Base-by-base conservation (phyloP, 2,329 filamentous ascomycete species). In the Botrytis porri region DNA sequence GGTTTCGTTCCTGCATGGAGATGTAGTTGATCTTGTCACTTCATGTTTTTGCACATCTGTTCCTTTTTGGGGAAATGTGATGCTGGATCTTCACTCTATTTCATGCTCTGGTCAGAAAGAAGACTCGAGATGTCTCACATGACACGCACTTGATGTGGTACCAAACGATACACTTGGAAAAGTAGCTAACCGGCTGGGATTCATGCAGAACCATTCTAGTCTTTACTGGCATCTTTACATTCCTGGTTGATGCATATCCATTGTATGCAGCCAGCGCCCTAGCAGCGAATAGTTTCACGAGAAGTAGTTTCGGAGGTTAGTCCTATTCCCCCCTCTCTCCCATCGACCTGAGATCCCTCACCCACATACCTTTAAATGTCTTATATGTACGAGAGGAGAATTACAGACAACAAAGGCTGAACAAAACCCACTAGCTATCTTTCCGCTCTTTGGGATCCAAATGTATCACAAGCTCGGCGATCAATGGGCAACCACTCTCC, bases 211-310 rank as follows among this genome's bases (percentile, higher is more conserved):
- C 89, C 71, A 87, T 97, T 74, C 87, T 97, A 73, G 89, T 92
- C 43, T 98, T 93, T 82, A 91, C 89, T 73, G 93, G 94, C 70
- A 89, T 97, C 76, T 97, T 97, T 82, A 97, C 94, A 20, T 97
- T 97, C 83, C 75, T 81, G 82, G 91, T 93, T 77, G 92, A 94
- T 81, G 91, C 92, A 35, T 95, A 95, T 82, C 91, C 92, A 71
- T 82, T 89, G 39, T 94, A 93, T 80, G 92, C 92, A 39, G 92
- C 92, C 64, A 90, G 87, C 73, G 93, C 94, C 6, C 86, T 97
- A 81, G 93, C 94, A 20, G 93, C 94, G 62, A 96, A 97, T 79
- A 92, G 91, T 64, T 93, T 96, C 81, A 88, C 92, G 73, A 88
- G 95, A 70, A 94, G 91, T 76, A 85, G 87, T 32, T 96, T 97